These are phyloP conservation scores for Phytophthora agathidicida DNA, from an alignment of 352 stramenopile species.

Conservation along the genomic window DNA sequence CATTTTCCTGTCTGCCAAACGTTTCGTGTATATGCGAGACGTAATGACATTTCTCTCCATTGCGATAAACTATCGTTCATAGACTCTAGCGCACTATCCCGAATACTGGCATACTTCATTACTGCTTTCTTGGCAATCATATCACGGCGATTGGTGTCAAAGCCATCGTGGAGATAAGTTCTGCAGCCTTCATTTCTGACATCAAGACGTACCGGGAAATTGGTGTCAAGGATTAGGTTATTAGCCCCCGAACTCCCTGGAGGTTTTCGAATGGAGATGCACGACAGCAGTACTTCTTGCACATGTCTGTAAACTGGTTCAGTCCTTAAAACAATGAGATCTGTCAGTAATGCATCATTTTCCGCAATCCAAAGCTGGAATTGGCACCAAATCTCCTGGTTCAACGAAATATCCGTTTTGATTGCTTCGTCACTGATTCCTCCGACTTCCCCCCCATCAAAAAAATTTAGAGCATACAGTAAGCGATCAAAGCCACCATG, in stretches of 20 bases:
- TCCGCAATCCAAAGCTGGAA: constrained; percentile 85
- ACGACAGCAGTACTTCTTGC: constrained; percentile 59
- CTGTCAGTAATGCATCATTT: constrained; percentile 63
- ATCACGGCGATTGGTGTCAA: constrained; percentile 22
- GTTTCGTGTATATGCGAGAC: constrained; percentile 44
- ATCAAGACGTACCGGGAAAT: constrained; percentile 43
- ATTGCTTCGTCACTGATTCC: neutral
- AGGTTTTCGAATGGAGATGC: constrained; percentile 40
- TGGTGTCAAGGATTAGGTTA: constrained; percentile 42
- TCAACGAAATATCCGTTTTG: constrained; percentile 15
- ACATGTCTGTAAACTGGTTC: constrained; percentile 66
- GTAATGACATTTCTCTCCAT: constrained; percentile 43
- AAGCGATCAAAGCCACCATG: constrained; percentile 77
- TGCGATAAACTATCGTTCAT: constrained; percentile 43
- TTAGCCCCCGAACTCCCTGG: neutral
- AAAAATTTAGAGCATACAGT: constrained; percentile 36
- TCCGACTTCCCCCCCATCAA: neutral
- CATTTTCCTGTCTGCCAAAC: constrained; percentile 53
- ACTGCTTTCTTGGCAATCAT: constrained; percentile 42
- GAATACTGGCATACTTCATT: constrained; percentile 46
- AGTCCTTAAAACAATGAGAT: constrained; percentile 68
- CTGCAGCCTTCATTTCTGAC: neutral
- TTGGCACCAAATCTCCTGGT: constrained; percentile 69
- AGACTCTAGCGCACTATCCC: constrained; percentile 41
- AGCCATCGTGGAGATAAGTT: constrained; percentile 16